Conservation (phyloP, 2,329 filamentous ascomycete genomes). For the Penicillium polonicum region DNA sequence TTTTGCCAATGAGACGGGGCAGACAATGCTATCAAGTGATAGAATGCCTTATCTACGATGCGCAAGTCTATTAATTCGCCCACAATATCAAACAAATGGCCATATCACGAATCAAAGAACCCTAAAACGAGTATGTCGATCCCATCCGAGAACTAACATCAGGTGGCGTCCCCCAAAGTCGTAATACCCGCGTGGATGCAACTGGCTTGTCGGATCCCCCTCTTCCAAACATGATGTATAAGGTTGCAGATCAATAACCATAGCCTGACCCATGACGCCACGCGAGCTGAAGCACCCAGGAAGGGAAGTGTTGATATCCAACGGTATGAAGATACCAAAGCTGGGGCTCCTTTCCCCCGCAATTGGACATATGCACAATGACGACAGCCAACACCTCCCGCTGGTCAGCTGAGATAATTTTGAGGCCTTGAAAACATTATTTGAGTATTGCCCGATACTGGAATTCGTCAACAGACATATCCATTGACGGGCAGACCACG, state of each 20-base stretch:
- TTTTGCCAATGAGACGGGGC: background rate
- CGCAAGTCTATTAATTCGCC: background rate
- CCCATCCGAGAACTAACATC: background rate
- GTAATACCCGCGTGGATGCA: background rate
- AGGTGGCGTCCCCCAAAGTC: background rate
- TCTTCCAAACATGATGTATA: background rate
- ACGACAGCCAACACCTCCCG: conserved; percentile 10
- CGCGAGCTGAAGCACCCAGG: background rate
- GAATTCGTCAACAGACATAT: background rate
- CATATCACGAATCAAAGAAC: too few species aligned
- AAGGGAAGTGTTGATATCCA: background rate
- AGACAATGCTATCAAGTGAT: background rate
- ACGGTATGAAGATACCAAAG: background rate
- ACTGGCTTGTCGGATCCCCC: background rate
- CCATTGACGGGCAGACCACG: background rate
- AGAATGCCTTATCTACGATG: background rate
- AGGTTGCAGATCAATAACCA: background rate
- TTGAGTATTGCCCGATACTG: background rate
- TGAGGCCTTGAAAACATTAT: background rate
- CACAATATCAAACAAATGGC: background rate
- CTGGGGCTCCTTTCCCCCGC: conserved; percentile 2
- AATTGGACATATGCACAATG: conserved; percentile 17
- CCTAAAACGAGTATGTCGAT: background rate
- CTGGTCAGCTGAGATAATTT: conserved; percentile 16
- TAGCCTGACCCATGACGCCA: background rate